phyloP scores from a whole-genome alignment of 2,329 filamentous ascomycete species.

The Calonectria pauciramosa region DNA sequence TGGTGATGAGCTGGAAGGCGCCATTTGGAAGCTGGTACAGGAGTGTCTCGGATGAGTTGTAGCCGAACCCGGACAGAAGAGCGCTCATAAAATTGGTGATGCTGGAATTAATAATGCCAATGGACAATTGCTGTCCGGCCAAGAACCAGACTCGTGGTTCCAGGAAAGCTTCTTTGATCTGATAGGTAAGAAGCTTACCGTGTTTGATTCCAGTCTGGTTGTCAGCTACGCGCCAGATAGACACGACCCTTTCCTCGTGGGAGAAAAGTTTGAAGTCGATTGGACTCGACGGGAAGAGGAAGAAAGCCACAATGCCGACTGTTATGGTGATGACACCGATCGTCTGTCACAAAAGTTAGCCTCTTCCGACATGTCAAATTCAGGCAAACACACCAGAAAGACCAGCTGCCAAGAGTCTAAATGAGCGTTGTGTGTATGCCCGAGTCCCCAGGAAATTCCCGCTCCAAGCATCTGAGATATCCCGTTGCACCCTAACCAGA shows the following conservation, averaged over 20 bases:
- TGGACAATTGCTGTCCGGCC: constrained; percentile 8
- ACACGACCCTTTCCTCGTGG: constrained; percentile 16
- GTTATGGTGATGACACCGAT: constrained; percentile 13
- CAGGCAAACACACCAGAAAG: background rate
- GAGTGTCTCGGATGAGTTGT: constrained; percentile 7
- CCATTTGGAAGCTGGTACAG: constrained; percentile 20
- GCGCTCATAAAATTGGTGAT: constrained; percentile 27
- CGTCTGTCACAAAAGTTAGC: background rate
- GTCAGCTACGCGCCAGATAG: constrained; percentile 15
- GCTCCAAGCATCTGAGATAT: constrained; percentile 19
- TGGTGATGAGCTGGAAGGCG: constrained; percentile 15
- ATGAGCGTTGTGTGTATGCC: background rate
- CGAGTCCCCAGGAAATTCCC: constrained; percentile 15
- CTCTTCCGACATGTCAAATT: background rate
- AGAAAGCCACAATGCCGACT: background rate
- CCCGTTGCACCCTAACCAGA: constrained; percentile 15
- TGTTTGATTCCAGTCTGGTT: constrained; percentile 25
- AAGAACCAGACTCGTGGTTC: constrained; percentile 22
- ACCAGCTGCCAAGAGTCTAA: constrained; percentile 14
- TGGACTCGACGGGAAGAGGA: constrained; percentile 14
- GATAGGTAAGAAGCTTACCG: background rate
- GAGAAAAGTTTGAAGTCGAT: constrained; percentile 15
- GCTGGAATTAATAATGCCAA: constrained; percentile 21
- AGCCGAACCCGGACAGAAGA: constrained; percentile 20
- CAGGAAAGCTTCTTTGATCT: constrained; percentile 21